Percentiles rank a stretch among this genome's conserved stretches.
phyloP scores from a whole-genome alignment of 495 filamentous ascomycete genomes.

The Penicillium samsonianum region DNA sequence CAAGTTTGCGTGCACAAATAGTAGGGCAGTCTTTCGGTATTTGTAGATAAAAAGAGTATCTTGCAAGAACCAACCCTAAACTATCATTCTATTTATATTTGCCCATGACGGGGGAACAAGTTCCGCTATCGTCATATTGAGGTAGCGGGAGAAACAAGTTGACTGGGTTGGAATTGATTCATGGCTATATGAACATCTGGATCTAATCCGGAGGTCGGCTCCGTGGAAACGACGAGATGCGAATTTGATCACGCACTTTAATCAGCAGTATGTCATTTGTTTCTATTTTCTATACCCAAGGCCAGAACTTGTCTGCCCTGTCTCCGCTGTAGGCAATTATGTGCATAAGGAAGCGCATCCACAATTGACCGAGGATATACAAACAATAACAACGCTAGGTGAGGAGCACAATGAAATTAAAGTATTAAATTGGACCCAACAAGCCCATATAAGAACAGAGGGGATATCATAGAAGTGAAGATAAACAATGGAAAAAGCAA shows the following conservation, averaged over 20 bases:
- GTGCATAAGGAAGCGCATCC: constrained; percentile 10
- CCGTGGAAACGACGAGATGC: constrained; percentile 5
- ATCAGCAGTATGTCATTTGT: constrained; percentile 25
- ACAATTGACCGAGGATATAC: constrained; percentile 20
- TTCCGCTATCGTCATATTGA: constrained; percentile 15
- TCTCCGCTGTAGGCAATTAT: not conserved
- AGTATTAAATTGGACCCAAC: constrained; percentile 31
- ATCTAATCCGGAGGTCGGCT: constrained; percentile 15
- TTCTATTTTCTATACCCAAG: constrained; percentile 15
- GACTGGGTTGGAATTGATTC: constrained; percentile 11
- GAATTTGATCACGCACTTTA: not conserved
- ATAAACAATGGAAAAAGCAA: constrained; percentile 19
- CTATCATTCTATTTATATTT: constrained; percentile 3
- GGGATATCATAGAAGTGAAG: constrained; percentile 39
- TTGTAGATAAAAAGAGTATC: not conserved
- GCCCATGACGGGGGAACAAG: not conserved
- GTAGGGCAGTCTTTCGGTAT: not conserved
- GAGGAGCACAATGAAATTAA: constrained; percentile 30
- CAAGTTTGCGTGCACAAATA: not conserved
- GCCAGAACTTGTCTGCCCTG: not conserved
- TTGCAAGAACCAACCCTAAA: not conserved
- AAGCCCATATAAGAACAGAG: constrained; percentile 35
- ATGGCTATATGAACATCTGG: constrained; percentile 3
- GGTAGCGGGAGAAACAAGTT: not conserved
- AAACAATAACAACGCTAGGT: constrained; percentile 29